Evolutionary conservation across 1,284 basidiomycete genomes (phyloP).

Genomic region (Ustilago curta): DNA sequence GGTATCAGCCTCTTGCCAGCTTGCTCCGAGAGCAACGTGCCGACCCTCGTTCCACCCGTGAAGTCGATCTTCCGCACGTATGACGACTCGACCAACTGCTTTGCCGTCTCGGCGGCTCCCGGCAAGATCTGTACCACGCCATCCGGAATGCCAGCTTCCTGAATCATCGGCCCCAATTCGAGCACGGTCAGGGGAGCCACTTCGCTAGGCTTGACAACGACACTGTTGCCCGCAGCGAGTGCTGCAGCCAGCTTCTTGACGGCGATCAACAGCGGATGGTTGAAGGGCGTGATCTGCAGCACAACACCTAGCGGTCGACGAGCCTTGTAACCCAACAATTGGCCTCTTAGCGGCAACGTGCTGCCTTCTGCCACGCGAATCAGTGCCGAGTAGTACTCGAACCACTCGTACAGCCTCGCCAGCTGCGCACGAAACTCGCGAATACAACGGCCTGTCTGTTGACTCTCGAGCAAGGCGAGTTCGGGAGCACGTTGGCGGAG

Average conservation of each 20-base stretch:
- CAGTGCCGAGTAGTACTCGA: conserved; percentile 30
- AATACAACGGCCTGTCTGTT: conserved; percentile 37
- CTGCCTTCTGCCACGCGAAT: conserved; percentile 19
- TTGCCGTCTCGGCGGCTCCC: conserved; percentile 76
- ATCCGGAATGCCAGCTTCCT: conserved; percentile 79
- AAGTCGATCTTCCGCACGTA: conserved; percentile 82
- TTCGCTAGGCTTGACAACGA: conserved; percentile 83
- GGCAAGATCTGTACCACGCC: conserved; percentile 80
- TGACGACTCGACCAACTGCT: conserved; percentile 76
- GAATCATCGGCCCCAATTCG: conserved; percentile 77
- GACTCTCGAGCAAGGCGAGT: conserved; percentile 25
- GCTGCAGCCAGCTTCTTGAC: conserved; percentile 87
- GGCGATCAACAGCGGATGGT: conserved; percentile 78
- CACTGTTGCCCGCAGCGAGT: conserved; percentile 80
- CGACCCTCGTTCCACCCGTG: conserved; percentile 82
- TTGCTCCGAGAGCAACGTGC: conserved; percentile 77
- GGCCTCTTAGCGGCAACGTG: conserved; percentile 79
- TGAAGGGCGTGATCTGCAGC: conserved; percentile 76
- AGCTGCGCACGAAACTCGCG: conserved; percentile 42
- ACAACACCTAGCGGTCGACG: conserved; percentile 84
- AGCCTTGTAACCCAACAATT: conserved; percentile 80
- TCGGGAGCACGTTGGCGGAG: conserved; percentile 25
- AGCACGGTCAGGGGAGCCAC: conserved; percentile 82
- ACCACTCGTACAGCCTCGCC: conserved; percentile 38
- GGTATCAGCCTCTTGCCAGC: conserved; percentile 79